These are phyloP conservation scores for Pseudozyma hubeiensis DNA, from an alignment of 1,284 basidiomycete species.

Conservation along the genomic window DNA sequence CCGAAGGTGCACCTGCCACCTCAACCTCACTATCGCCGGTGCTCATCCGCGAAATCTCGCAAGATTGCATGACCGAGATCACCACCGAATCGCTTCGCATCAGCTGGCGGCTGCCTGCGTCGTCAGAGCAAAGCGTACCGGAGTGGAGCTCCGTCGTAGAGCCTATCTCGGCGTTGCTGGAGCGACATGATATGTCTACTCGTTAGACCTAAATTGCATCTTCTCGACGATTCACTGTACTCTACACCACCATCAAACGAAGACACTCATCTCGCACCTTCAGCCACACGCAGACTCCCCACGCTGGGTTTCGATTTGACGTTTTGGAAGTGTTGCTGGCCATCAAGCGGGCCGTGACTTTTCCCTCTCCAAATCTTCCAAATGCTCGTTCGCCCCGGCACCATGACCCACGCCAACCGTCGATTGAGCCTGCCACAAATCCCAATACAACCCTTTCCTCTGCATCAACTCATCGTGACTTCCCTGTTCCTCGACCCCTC, in stretches of 20 bases:
- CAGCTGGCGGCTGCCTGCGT: conserved; percentile 15
- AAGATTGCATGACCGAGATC: conserved; percentile 22
- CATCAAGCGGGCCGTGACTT: neutral
- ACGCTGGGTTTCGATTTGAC: neutral
- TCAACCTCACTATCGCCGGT: neutral
- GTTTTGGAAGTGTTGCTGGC: neutral
- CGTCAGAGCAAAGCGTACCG: neutral
- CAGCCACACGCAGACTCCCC: neutral
- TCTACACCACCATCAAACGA: no score
- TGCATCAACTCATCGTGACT: conserved; percentile 57
- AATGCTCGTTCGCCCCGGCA: conserved; percentile 46
- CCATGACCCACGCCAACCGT: conserved; percentile 52
- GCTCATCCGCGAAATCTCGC: conserved; percentile 34
- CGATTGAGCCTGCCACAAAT: conserved; percentile 60
- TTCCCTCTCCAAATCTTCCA: conserved; percentile 34
- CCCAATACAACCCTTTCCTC: conserved; percentile 58
- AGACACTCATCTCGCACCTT: no score
- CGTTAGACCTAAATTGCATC: conserved; percentile 12
- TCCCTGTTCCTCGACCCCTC: conserved; percentile 59
- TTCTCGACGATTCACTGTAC: no score
- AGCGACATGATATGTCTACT: conserved; percentile 21
- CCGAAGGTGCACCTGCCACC: neutral
- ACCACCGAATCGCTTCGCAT: conserved; percentile 31
- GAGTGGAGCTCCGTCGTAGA: conserved; percentile 20
- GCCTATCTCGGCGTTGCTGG: conserved; percentile 25